phyloP scores from a whole-genome alignment of 1,139 yeast species.

The Geotrichum macrosporum region DNA sequence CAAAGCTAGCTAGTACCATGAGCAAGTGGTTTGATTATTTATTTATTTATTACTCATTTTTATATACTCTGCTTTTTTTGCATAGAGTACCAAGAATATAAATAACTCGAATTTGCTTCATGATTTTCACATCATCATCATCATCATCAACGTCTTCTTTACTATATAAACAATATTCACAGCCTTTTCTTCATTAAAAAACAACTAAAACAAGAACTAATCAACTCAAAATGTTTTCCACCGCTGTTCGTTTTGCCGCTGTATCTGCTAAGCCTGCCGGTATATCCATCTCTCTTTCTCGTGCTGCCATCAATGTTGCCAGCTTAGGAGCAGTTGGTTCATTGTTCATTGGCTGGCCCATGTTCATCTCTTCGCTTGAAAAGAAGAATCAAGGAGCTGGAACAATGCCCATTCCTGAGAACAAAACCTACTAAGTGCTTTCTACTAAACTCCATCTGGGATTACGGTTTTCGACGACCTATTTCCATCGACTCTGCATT shows the following conservation, averaged over 20 bases:
- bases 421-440: slow-evolving; percentile 8
- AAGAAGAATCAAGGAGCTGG: slow-evolving; percentile 19
- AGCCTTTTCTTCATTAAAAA: no score
- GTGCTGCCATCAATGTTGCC: slow-evolving; percentile 14
- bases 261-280: slow-evolving; percentile 12
- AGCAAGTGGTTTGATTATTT: no score
- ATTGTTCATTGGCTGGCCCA: slow-evolving; percentile 18
- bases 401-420: slow-evolving; percentile 17
- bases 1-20: no score
- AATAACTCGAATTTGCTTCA: no score
- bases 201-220: no score
- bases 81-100: no score
- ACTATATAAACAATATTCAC: no score
- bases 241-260: slow-evolving; percentile 17
- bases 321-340: slow-evolving; percentile 15
- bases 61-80: no score
- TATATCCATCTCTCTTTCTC: background rate
- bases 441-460: background rate
- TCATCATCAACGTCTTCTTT: no score
- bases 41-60: no score
- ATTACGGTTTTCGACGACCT: background rate
- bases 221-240: slow-evolving; percentile 19
- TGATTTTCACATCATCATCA: no score
- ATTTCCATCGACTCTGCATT: background rate
- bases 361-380: slow-evolving; percentile 11